Conservation (phyloP, 257 asterid genomes). For the Nemophila menziesii region DNA sequence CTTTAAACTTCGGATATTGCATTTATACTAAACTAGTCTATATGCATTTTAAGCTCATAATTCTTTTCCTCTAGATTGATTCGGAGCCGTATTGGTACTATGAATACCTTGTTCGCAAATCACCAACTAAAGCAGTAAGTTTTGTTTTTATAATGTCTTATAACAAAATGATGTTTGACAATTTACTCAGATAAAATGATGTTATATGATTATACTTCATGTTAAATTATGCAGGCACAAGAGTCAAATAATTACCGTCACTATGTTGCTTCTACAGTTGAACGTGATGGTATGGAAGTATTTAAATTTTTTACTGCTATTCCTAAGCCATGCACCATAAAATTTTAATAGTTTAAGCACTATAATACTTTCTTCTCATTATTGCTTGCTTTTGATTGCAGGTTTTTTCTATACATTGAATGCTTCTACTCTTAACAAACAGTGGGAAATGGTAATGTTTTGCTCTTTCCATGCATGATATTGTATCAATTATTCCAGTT, state of each 20-base stretch:
- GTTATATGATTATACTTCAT: slow-evolving; percentile 6
- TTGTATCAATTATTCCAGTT: background rate
- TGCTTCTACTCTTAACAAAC: slow-evolving; percentile 83
- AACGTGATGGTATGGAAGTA: slow-evolving; percentile 67
- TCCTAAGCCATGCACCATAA: background rate
- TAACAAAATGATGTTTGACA: slow-evolving; percentile 3
- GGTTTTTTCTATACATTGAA: slow-evolving; percentile 80
- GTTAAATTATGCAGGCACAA: slow-evolving; percentile 47
- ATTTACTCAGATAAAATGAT: background rate
- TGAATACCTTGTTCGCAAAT: slow-evolving; percentile 84
- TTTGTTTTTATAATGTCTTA: slow-evolving; percentile 7
- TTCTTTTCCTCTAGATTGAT: slow-evolving; percentile 44
- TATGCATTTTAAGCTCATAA: slow-evolving; percentile 7
- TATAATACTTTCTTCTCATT: background rate
- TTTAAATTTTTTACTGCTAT: background rate
- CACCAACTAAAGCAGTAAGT: slow-evolving; percentile 77
- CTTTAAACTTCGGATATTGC: slow-evolving; percentile 1
- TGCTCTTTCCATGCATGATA: background rate
- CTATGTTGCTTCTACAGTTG: slow-evolving; percentile 76
- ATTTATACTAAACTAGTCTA: background rate
- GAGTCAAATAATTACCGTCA: slow-evolving; percentile 71
- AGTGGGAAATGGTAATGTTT: slow-evolving; percentile 68
- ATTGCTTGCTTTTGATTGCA: slow-evolving; percentile 21
- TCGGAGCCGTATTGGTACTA: slow-evolving; percentile 86
- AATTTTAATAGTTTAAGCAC: background rate